Percentiles rank a stretch among this genome's conserved stretches.
Evolutionary conservation across 306 rosid genomes (phyloP).

Genomic region (Cicer chorassanicum): DNA sequence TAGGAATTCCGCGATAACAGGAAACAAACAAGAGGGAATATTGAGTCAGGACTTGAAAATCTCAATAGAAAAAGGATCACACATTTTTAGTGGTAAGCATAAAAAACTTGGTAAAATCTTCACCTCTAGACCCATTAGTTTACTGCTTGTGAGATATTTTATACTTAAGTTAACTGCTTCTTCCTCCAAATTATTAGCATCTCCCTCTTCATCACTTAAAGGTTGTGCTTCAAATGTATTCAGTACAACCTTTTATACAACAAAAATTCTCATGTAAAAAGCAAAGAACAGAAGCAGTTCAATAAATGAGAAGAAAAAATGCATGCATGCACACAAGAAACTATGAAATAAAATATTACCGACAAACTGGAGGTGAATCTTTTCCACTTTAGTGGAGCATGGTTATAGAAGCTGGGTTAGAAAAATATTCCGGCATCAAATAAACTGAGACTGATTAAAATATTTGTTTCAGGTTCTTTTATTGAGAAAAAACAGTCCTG

Average conservation of each 20-base stretch:
- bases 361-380: conserved; percentile 77
- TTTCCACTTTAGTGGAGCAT: conserved; percentile 85
- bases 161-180: conserved; percentile 88
- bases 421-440: conserved; percentile 77
- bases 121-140: conserved; percentile 78
- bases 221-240: conserved; percentile 97
- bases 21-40: conserved; percentile 28
- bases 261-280: conserved; percentile 38
- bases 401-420: conserved; percentile 73
- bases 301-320: background rate
- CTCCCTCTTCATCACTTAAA: conserved; percentile 91
- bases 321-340: background rate
- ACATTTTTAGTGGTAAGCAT: conserved; percentile 16
- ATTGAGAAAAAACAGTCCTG: conserved; percentile 13
- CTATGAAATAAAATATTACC: conserved; percentile 53
- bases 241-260: conserved; percentile 67
- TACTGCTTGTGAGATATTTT: conserved; percentile 68
- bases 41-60: conserved; percentile 21
- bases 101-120: conserved; percentile 38
- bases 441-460: conserved; percentile 38
- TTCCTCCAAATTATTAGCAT: conserved; percentile 89
- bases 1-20: conserved; percentile 20
- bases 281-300: conserved; percentile 28
- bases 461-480: background rate
- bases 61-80: background rate